Evolutionary conservation across 306 rosid species (phyloP).

Genomic region (Neltuma alba): DNA sequence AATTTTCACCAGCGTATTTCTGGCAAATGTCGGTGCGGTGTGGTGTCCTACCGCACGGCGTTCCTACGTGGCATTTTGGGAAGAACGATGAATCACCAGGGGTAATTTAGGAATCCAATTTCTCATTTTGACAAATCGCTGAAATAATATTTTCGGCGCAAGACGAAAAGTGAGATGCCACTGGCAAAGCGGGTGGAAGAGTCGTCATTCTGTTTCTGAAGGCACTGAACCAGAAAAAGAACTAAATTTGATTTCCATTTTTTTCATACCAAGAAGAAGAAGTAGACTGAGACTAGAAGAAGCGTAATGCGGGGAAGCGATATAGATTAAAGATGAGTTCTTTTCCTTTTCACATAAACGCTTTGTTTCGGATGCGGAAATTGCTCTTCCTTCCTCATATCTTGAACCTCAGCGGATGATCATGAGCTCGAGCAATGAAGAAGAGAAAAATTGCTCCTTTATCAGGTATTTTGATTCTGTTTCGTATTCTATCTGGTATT

Average conservation of each 20-base stretch:
- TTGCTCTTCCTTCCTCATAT: neutral
- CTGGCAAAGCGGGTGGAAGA: neutral
- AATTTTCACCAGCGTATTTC: neutral
- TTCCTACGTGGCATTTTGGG: neutral
- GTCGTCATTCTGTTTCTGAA: neutral
- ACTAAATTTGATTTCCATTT: neutral
- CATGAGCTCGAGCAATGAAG: constrained; percentile 13
- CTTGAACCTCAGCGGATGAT: neutral
- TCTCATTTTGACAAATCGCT: neutral
- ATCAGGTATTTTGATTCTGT: neutral
- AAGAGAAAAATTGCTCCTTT: constrained; percentile 6
- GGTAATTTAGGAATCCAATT: neutral
- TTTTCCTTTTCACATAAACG: neutral
- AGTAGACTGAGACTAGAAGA: neutral
- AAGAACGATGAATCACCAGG: neutral
- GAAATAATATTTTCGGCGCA: neutral
- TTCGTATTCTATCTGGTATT: neutral
- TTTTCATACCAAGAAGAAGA: neutral
- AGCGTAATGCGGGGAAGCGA: neutral
- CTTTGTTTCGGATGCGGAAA: neutral
- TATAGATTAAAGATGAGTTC: neutral
- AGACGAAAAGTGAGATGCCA: neutral
- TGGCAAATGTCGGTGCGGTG: neutral
- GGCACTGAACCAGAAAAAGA: neutral
- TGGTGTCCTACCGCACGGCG: neutral